These are phyloP conservation scores for Apophysomyces elegans DNA, from an alignment of 371 early-diverging fungal genomes.

Conservation along the genomic window DNA sequence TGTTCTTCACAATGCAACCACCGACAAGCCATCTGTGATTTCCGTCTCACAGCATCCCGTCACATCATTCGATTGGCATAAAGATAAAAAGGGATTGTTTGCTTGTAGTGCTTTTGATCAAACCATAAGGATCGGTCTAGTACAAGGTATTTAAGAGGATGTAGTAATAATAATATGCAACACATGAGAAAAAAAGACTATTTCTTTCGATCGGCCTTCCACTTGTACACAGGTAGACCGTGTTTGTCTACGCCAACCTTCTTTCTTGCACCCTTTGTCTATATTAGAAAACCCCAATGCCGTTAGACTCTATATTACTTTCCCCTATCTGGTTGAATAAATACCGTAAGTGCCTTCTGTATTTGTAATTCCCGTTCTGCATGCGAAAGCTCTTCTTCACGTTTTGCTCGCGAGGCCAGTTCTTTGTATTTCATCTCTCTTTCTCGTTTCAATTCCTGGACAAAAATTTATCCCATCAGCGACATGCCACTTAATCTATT, in stretches of 20 bases:
- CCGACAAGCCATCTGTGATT: conserved; percentile 7
- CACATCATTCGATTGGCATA: conserved; percentile 57
- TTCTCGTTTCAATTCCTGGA: conserved; percentile 42
- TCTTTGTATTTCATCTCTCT: conserved; percentile 70
- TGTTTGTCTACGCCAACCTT: conserved; percentile 83
- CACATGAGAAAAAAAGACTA: conserved; percentile 31
- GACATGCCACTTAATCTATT: conserved; percentile 16
- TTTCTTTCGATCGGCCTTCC: conserved; percentile 87
- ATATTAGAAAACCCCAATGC: conserved; percentile 2
- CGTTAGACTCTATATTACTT: neutral
- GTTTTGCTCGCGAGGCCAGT: conserved; percentile 72
- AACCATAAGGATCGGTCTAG: conserved; percentile 51
- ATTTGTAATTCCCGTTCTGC: conserved; percentile 78
- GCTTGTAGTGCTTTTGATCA: conserved; percentile 58
- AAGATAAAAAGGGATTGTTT: conserved; percentile 55
- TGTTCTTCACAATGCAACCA: conserved; percentile 39
- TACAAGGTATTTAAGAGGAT: conserved; percentile 25
- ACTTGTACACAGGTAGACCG: conserved; percentile 90
- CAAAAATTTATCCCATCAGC: conserved; percentile 11
- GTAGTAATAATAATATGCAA: neutral
- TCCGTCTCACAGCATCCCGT: conserved; percentile 46
- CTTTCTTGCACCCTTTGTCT: conserved; percentile 77
- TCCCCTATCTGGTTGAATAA: conserved; percentile 4
- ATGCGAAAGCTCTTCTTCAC: conserved; percentile 77
- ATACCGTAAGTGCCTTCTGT: conserved; percentile 79